phyloP scores from a whole-genome alignment of 2,329 filamentous ascomycete genomes.

The Neoscytalidium dimidiatum region DNA sequence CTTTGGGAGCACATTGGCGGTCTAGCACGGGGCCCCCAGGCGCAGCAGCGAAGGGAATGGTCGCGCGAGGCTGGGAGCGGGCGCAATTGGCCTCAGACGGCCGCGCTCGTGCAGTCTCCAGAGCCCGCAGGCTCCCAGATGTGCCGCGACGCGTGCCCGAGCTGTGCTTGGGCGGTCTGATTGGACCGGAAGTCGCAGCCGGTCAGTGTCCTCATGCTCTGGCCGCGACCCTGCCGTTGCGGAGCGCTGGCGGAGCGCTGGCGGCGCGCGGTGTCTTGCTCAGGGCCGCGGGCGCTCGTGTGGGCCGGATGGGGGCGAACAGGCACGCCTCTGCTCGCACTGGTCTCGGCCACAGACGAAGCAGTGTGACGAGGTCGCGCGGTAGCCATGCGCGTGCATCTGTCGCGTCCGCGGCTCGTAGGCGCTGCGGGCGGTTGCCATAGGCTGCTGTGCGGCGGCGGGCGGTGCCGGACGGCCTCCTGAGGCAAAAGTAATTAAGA shows the following conservation, averaged over 20 bases:
- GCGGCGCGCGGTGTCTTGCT: neutral
- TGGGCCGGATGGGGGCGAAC: neutral
- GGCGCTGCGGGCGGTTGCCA: neutral
- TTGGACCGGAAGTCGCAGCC: neutral
- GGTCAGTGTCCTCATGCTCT: neutral
- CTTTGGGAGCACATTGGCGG: no score
- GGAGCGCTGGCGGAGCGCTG: neutral
- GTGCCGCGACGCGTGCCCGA: neutral
- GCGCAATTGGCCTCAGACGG: neutral
- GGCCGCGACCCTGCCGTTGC: neutral
- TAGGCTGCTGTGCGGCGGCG: neutral
- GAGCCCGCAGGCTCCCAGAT: no score
- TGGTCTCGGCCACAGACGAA: neutral
- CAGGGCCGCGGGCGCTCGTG: neutral
- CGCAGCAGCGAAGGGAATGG: no score
- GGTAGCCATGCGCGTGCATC: neutral
- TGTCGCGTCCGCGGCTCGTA: neutral
- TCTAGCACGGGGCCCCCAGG: no score
- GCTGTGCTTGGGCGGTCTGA: neutral
- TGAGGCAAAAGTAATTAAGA: neutral
- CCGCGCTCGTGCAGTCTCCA: neutral
- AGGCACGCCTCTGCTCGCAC: neutral
- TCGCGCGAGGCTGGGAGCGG: no score
- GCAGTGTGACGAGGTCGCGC: neutral
- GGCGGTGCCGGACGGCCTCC: neutral